Percentiles rank a stretch among this genome's conserved stretches.
Conservation (phyloP, 495 filamentous ascomycete genomes). For the Lasiosphaeria ovina region DNA sequence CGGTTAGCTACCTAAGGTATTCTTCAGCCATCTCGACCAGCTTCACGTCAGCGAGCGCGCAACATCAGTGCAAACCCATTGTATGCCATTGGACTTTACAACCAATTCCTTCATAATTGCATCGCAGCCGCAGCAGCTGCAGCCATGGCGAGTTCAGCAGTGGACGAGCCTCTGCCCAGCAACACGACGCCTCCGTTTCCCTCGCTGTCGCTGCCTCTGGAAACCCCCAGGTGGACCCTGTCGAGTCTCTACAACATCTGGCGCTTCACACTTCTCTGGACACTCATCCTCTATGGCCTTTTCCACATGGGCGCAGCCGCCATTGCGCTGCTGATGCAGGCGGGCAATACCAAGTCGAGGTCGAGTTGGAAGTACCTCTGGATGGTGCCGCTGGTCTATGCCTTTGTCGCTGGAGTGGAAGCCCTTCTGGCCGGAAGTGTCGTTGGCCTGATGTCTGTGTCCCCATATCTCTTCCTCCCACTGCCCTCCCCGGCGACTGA, state of each 20-base stretch:
- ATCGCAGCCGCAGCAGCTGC: too few species aligned
- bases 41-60: too few species aligned
- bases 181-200: slow-evolving; percentile 79
- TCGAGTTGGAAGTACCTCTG: slow-evolving; percentile 73
- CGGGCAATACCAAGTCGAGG: slow-evolving; percentile 46
- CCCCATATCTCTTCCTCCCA: not conserved
- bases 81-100: too few species aligned
- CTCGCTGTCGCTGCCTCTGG: slow-evolving; percentile 76
- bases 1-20: too few species aligned
- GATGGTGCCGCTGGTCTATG: slow-evolving; percentile 73
- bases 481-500: slow-evolving; percentile 19
- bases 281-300: slow-evolving; percentile 64
- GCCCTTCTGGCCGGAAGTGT: slow-evolving; percentile 84
- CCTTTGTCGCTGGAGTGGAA: slow-evolving; percentile 72
- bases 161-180: slow-evolving; percentile 55
- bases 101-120: too few species aligned
- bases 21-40: too few species aligned
- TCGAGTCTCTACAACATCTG: slow-evolving; percentile 80
- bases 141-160: too few species aligned
- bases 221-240: slow-evolving; percentile 59
- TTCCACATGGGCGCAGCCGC: slow-evolving; percentile 68
- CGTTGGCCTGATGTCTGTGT: slow-evolving; percentile 82
- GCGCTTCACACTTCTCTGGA: slow-evolving; percentile 92
- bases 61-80: too few species aligned
- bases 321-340: slow-evolving; percentile 72